A percentile compares a stretch with the other conserved stretches of the same genome.
Evolutionary conservation across 2,329 filamentous ascomycete species (phyloP).

Genomic region (Diplodia mutila): DNA sequence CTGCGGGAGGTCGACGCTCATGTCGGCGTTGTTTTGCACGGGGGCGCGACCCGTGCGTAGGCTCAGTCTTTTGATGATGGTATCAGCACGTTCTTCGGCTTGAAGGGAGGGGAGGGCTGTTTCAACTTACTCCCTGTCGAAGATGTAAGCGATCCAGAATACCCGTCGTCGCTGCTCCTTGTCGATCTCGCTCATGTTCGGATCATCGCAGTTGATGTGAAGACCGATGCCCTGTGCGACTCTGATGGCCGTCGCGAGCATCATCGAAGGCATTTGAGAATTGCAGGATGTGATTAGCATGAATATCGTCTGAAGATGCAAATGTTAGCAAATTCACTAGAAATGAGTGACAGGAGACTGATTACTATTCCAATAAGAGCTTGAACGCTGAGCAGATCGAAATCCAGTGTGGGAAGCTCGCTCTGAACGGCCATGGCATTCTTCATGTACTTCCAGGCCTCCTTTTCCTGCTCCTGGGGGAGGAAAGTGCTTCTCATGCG

Average conservation of each 20-base stretch:
- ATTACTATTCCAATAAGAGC: constrained; percentile 11
- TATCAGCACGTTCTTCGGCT: too few relatives aligned
- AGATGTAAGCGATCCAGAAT: constrained; percentile 5
- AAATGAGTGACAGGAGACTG: background rate
- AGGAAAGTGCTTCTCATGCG: background rate
- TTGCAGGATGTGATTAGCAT: constrained; percentile 2
- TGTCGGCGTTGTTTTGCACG: background rate
- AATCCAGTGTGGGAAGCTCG: background rate
- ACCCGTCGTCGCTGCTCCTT: constrained; percentile 6
- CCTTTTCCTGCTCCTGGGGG: background rate
- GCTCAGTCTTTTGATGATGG: too few relatives aligned
- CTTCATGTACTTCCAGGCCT: constrained; percentile 12
- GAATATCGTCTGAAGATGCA: background rate
- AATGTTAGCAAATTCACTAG: background rate
- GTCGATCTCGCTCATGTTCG: background rate
- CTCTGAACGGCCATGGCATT: background rate
- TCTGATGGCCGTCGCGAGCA: constrained; percentile 9
- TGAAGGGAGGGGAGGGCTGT: too few relatives aligned
- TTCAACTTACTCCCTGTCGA: constrained; percentile 8
- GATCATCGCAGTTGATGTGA: background rate
- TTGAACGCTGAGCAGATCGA: constrained; percentile 1
- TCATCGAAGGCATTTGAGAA: constrained; percentile 10
- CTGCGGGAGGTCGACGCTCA: background rate
- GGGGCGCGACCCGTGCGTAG: constrained; percentile 5
- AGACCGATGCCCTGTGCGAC: constrained; percentile 1